Conservation (phyloP, 2,329 filamentous ascomycete genomes). For the Scleromitrula shiraiana region DNA sequence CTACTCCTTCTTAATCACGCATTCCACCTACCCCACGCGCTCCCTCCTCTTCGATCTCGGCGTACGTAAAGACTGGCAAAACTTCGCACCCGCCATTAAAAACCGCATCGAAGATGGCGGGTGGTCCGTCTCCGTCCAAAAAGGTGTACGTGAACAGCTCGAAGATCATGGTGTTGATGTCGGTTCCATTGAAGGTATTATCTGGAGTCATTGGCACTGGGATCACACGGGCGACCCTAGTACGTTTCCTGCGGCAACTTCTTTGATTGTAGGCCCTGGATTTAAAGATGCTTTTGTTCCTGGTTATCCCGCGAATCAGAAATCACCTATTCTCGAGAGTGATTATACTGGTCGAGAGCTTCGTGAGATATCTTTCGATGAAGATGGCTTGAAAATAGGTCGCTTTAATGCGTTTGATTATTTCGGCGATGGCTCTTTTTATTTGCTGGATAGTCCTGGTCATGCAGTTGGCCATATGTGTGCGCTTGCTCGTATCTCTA, state of each 20-base stretch:
- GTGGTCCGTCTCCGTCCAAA: no score
- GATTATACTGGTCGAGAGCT: slow-evolving; percentile 30
- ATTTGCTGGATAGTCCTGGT: slow-evolving; percentile 38
- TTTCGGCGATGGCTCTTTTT: slow-evolving; percentile 49
- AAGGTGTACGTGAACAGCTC: slow-evolving; percentile 12
- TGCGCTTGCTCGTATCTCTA: slow-evolving; percentile 35
- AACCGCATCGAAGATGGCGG: slow-evolving; percentile 17
- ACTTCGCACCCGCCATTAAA: slow-evolving; percentile 22
- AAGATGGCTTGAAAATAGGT: slow-evolving; percentile 32
- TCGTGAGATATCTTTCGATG: slow-evolving; percentile 16
- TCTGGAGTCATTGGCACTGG: slow-evolving; percentile 38
- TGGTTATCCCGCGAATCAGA: slow-evolving; percentile 36
- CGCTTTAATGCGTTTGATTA: slow-evolving; percentile 42
- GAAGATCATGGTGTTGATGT: no score
- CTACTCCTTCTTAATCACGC: no score
- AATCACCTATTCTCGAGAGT: slow-evolving; percentile 30
- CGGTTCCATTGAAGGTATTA: slow-evolving; percentile 33
- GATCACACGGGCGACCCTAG: slow-evolving; percentile 46
- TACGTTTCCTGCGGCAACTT: slow-evolving; percentile 37
- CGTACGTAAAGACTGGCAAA: slow-evolving; percentile 28
- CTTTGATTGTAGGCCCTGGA: slow-evolving; percentile 45
- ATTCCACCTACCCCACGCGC: no score
- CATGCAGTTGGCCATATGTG: slow-evolving; percentile 36
- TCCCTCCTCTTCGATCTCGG: slow-evolving; percentile 29
- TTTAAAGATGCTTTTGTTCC: slow-evolving; percentile 40